phyloP scores from a whole-genome alignment of 2,329 filamentous ascomycete genomes.

The Cytospora mali region DNA sequence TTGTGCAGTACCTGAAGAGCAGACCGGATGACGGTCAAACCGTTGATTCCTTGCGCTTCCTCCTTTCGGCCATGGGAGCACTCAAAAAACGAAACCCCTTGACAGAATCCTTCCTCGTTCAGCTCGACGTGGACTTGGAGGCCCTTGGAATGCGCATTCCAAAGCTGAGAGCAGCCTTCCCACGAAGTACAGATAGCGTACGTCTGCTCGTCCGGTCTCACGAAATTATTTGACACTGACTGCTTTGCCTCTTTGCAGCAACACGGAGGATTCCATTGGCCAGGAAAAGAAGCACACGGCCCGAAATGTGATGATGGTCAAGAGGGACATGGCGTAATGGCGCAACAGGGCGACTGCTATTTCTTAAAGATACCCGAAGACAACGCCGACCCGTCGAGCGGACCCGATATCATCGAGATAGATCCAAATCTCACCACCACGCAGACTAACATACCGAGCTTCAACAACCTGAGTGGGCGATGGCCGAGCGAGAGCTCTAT shows the following conservation, averaged over 20 bases:
- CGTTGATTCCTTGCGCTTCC: constrained; percentile 82
- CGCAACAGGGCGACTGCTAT: constrained; percentile 49
- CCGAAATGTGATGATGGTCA: constrained; percentile 17
- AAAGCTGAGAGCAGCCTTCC: constrained; percentile 57
- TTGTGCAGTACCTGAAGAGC: constrained; percentile 95
- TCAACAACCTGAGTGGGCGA: constrained; percentile 34
- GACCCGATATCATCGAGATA: constrained; percentile 45
- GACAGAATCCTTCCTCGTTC: constrained; percentile 91
- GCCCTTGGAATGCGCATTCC: constrained; percentile 65
- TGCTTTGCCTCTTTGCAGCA: background rate
- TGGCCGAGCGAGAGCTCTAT: constrained; percentile 18
- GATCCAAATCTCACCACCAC: constrained; percentile 39
- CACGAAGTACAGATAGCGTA: constrained; percentile 56
- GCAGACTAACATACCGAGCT: constrained; percentile 30
- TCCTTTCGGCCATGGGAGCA: constrained; percentile 87
- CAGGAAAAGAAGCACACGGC: constrained; percentile 18
- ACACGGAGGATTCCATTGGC: constrained; percentile 3
- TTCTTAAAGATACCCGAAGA: constrained; percentile 46
- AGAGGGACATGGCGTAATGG: constrained; percentile 43
- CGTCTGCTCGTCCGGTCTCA: constrained; percentile 34
- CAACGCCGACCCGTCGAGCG: constrained; percentile 43
- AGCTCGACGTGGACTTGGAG: constrained; percentile 89
- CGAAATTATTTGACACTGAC: background rate
- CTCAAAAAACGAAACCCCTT: constrained; percentile 86
- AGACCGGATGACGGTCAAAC: constrained; percentile 81